phyloP scores from a whole-genome alignment of 352 stramenopile genomes.

The Globisporangium polare region DNA sequence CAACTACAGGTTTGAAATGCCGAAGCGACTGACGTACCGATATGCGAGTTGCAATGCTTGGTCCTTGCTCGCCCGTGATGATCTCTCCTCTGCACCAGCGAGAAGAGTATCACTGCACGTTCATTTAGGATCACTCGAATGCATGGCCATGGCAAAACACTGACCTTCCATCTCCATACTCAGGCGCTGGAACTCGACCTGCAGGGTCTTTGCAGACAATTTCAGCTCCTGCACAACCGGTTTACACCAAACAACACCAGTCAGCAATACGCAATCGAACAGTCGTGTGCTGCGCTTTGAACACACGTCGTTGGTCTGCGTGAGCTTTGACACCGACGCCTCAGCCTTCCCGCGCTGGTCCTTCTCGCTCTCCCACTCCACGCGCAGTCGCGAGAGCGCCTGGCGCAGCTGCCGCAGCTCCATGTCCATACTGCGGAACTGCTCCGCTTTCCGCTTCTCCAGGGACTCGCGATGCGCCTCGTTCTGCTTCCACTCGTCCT shows the following conservation, averaged over 20 bases:
- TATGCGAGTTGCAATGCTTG: constrained; percentile 24
- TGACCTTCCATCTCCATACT: constrained; percentile 32
- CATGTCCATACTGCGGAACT: constrained; percentile 49
- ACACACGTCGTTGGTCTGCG: constrained; percentile 32
- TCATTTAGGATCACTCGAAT: too few relatives aligned
- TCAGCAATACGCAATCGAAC: background rate
- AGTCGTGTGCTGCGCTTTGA: background rate
- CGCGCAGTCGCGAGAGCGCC: constrained; percentile 30
- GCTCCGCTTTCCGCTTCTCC: constrained; percentile 34
- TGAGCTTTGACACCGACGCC: constrained; percentile 25
- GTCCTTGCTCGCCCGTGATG: constrained; percentile 24
- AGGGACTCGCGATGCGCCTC: constrained; percentile 18
- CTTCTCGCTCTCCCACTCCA: constrained; percentile 51
- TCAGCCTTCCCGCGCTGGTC: constrained; percentile 41
- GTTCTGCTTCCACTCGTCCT: constrained; percentile 40
- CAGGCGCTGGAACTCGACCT: constrained; percentile 32
- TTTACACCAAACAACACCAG: background rate
- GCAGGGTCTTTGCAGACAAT: constrained; percentile 22
- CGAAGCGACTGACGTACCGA: constrained; percentile 14
- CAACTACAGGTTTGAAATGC: background rate
- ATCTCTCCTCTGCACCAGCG: constrained; percentile 21
- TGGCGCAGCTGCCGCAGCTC: constrained; percentile 48
- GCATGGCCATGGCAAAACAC: background rate
- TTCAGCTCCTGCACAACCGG: constrained; percentile 33
- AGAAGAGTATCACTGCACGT: background rate